Base-by-base conservation (phyloP, 176 grass and related monocot species). In the Otatea glauca region DNA sequence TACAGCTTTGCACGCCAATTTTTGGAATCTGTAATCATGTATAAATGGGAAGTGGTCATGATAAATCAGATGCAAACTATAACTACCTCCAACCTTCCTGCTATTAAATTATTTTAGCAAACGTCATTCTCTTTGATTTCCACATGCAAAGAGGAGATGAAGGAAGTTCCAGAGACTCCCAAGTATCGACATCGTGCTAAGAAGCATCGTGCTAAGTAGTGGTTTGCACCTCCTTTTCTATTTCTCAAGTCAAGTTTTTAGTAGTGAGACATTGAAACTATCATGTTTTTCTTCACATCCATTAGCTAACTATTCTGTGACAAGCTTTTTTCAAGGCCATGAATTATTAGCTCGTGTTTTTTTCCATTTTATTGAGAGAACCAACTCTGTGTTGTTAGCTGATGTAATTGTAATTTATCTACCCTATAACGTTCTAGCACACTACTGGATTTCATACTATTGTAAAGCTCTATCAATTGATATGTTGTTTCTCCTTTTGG, bases 121-220 rank as follows among this genome's bases (percentile, higher is more conserved):
- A 61, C n/a, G 27, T 88, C 48, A 63, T 47, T 55, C 4, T 68
- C 50, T 25, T 54, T 81, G 5, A 14, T 86, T 79, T 59, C 60
- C 7, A 73, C 21, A 75, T 85, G 53, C 60, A 98, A 93, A 89
- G 34, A 34, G 34, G 96, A 98, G 81, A 97, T 94, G 81, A 92
- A 81, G 24, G 92, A 89, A 89, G 95, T 94, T 81, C 92, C 88
- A 81, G 92, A 97, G 42, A 41, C 51, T 41, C 95, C 87, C 10
- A 94, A 44, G 66, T 97, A 97, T 75, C 85, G 90, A 56, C 92
- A 97, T 83, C 95, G 92, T 88, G 95, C 95, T 53, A 98, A 98
- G 89, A 91, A 95, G 55, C 88, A 93, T 0, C 94, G 96, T 83
- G 96, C 34, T 34, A 82, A 68, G 17, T 60, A 76, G 21, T 23